Conservation (phyloP, 2,329 filamentous ascomycete species). For the Diaporthe citriasiana region DNA sequence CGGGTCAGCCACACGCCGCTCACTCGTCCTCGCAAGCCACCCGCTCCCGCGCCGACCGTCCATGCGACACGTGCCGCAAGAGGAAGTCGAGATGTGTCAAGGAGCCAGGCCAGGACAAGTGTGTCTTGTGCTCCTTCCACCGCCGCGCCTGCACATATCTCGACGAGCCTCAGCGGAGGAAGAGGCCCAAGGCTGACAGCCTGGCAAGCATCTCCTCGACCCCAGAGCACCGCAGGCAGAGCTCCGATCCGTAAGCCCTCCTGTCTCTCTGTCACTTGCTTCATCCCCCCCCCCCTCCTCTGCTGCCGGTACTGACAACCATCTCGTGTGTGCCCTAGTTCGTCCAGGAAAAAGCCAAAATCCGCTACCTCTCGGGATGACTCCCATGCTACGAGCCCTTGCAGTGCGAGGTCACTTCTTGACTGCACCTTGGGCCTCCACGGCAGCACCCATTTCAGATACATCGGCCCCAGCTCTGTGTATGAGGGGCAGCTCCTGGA, state of each 20-base stretch:
- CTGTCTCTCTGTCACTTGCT: not conserved
- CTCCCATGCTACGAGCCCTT: slow-evolving; percentile 25
- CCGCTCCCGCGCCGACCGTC: slow-evolving; percentile 52
- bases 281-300: too few relatives aligned
- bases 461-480: slow-evolving; percentile 46
- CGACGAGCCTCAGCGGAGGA: slow-evolving; percentile 69
- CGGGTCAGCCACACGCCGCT: slow-evolving; percentile 33
- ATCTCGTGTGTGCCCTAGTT: not conserved
- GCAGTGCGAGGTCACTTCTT: slow-evolving; percentile 44
- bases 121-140: slow-evolving; percentile 76
- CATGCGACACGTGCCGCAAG: slow-evolving; percentile 76
- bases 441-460: slow-evolving; percentile 44
- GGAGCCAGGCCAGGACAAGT: slow-evolving; percentile 70
- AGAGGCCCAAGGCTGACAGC: slow-evolving; percentile 59
- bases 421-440: slow-evolving; percentile 46
- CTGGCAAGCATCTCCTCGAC: slow-evolving; percentile 36
- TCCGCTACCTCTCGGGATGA: slow-evolving; percentile 45
- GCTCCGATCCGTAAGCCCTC: slow-evolving; percentile 15
- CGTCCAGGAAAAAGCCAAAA: slow-evolving; percentile 31
- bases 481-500: slow-evolving; percentile 48
- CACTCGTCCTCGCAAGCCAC: slow-evolving; percentile 36
- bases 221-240: slow-evolving; percentile 33
- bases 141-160: slow-evolving; percentile 77
- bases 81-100: slow-evolving; percentile 77
- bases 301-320: not conserved